Percentiles rank a stretch among this genome's conserved stretches.
Evolutionary conservation across 2,329 filamentous ascomycete genomes (phyloP).

Genomic region (Scortechinia acanthostroma): DNA sequence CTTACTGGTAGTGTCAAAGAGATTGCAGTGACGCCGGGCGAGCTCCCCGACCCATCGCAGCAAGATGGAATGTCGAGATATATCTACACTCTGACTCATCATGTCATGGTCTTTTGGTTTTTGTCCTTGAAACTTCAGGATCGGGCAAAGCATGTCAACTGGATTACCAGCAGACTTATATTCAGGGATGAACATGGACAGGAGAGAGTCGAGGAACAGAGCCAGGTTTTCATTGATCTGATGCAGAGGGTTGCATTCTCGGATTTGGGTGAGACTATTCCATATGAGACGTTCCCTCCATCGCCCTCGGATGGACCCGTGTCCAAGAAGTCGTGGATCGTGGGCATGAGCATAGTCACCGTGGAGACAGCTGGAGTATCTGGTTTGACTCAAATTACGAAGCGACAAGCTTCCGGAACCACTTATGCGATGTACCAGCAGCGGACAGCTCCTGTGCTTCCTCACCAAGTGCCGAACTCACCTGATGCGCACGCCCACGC

Average conservation of each 20-base stretch:
- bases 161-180: slow-evolving; percentile 56
- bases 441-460: slow-evolving; percentile 29
- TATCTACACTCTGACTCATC: slow-evolving; percentile 58
- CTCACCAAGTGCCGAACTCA: slow-evolving; percentile 30
- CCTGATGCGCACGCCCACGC: slow-evolving; percentile 26
- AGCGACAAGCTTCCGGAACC: slow-evolving; percentile 38
- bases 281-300: slow-evolving; percentile 27
- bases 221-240: slow-evolving; percentile 60
- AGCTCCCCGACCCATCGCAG: slow-evolving; percentile 12
- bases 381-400: slow-evolving; percentile 36
- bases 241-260: slow-evolving; percentile 55
- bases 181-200: slow-evolving; percentile 46
- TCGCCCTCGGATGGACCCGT: slow-evolving; percentile 28
- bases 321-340: slow-evolving; percentile 35
- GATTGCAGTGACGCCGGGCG: background rate
- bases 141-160: slow-evolving; percentile 53
- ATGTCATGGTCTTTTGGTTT: slow-evolving; percentile 67
- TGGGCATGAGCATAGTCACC: slow-evolving; percentile 40
- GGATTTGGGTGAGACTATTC: slow-evolving; percentile 37
- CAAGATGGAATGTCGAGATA: slow-evolving; percentile 47
- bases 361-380: slow-evolving; percentile 35
- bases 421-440: slow-evolving; percentile 37
- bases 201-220: slow-evolving; percentile 57
- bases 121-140: slow-evolving; percentile 54
- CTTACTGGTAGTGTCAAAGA: background rate